Conservation (phyloP, 768 basidiomycete genomes). For the Suillus americanus region DNA sequence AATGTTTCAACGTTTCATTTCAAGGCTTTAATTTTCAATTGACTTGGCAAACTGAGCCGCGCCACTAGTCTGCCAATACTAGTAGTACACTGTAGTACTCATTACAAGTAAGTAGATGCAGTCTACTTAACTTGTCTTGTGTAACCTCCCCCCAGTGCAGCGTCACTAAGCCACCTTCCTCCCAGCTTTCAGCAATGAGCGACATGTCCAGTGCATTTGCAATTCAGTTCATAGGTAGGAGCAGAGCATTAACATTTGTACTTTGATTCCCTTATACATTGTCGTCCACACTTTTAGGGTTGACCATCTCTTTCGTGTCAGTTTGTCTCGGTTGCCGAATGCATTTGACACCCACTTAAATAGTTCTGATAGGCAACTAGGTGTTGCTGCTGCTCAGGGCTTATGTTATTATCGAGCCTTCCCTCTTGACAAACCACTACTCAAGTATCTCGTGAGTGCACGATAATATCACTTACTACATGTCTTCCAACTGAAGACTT, state of each 20-base stretch:
- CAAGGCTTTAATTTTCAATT: background rate
- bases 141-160: background rate
- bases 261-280: background rate
- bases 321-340: background rate
- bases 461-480: too few relatives aligned
- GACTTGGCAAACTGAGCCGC: background rate
- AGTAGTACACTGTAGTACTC: background rate
- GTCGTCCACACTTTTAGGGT: background rate
- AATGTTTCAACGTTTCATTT: background rate
- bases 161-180: background rate
- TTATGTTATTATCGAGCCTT: slow-evolving; percentile 1
- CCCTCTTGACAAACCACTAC: slow-evolving; percentile 1
- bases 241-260: background rate
- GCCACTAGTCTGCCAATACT: background rate
- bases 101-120: background rate
- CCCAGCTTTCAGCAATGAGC: background rate
- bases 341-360: background rate
- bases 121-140: background rate
- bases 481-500: background rate
- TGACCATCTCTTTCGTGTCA: background rate
- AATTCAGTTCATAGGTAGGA: background rate
- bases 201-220: background rate
- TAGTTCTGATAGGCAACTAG: slow-evolving; percentile 1
- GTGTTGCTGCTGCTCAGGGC: background rate
- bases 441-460: slow-evolving; percentile 6